Percentiles rank a stretch among this genome's conserved stretches.
Evolutionary conservation across 192 early-diverging fungal species (phyloP).

Genomic region (Entophlyctis luteolus): DNA sequence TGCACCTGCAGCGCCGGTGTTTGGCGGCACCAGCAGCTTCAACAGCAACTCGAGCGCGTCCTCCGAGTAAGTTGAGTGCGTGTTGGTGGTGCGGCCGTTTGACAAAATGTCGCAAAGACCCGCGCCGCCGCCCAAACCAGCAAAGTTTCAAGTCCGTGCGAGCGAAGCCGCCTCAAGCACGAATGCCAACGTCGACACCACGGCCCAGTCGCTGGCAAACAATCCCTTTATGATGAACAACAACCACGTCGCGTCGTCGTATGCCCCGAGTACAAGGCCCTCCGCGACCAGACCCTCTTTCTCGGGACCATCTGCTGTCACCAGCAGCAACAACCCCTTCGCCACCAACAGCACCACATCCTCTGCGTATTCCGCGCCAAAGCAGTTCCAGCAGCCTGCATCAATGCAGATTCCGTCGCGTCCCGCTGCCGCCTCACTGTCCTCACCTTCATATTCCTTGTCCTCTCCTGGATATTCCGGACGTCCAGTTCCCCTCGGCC

Average conservation of each 20-base stretch:
- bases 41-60: no score
- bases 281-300: not conserved
- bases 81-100: no score
- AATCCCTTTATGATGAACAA: constrained; percentile 24
- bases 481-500: constrained; percentile 21
- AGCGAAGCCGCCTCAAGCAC: not conserved
- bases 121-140: constrained; percentile 25
- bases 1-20: not conserved
- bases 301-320: not conserved
- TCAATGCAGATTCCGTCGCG: not conserved
- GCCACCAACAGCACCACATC: not conserved
- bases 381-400: not conserved
- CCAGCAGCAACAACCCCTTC: not conserved
- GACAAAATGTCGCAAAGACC: constrained; percentile 9
- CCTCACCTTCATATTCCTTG: constrained; percentile 1
- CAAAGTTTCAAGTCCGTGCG: constrained; percentile 19
- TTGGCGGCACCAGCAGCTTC: no score
- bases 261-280: no score
- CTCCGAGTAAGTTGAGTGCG: no score
- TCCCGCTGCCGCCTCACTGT: not conserved
- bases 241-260: not conserved
- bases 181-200: constrained; percentile 2
- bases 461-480: not conserved
- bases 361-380: no score
- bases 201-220: not conserved